Evolutionary conservation across 225 moss, liverwort and hornwort genomes (phyloP).

Genomic region (Ulota crispa): DNA sequence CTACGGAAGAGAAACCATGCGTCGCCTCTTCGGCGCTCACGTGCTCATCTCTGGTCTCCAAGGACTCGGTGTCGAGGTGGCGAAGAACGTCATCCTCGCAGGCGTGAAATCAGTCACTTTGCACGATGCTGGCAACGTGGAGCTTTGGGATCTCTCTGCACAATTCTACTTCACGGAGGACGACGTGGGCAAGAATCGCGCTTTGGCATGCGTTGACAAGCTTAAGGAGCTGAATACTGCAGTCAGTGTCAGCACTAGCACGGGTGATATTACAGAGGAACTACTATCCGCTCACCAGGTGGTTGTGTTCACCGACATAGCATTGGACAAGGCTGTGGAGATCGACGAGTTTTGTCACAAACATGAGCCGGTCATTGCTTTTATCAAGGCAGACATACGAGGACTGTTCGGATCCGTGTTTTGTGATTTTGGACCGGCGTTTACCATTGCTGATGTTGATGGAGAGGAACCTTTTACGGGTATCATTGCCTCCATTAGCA

Average conservation of each 20-base stretch:
- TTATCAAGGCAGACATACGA: slow-evolving; percentile 80
- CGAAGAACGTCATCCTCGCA: slow-evolving; percentile 85
- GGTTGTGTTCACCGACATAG: slow-evolving; percentile 69
- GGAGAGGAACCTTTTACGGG: slow-evolving; percentile 88
- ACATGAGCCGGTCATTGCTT: slow-evolving; percentile 80
- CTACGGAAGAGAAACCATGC: slow-evolving; percentile 90
- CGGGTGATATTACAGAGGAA: slow-evolving; percentile 57
- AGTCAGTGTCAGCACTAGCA: slow-evolving; percentile 50
- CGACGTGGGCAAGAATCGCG: slow-evolving; percentile 81
- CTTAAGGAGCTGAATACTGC: slow-evolving; percentile 87
- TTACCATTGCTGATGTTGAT: slow-evolving; percentile 82
- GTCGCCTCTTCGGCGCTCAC: slow-evolving; percentile 83
- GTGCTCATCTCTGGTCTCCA: slow-evolving; percentile 78
- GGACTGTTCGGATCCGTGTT: slow-evolving; percentile 91
- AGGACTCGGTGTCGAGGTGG: slow-evolving; percentile 82
- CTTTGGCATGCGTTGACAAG: slow-evolving; percentile 71
- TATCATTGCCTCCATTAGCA: slow-evolving; percentile 85
- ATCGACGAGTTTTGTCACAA: slow-evolving; percentile 80
- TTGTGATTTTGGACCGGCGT: slow-evolving; percentile 89
- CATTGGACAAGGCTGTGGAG: slow-evolving; percentile 57
- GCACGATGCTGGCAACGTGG: slow-evolving; percentile 68
- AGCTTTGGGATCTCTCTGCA: slow-evolving; percentile 71
- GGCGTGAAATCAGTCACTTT: slow-evolving; percentile 88
- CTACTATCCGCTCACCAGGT: slow-evolving; percentile 50
- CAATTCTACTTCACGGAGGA: slow-evolving; percentile 74